These are phyloP conservation scores for Saccharomyces cerevisiae DNA, from an alignment of 805 yeast genomes.

Conservation along the genomic window DNA sequence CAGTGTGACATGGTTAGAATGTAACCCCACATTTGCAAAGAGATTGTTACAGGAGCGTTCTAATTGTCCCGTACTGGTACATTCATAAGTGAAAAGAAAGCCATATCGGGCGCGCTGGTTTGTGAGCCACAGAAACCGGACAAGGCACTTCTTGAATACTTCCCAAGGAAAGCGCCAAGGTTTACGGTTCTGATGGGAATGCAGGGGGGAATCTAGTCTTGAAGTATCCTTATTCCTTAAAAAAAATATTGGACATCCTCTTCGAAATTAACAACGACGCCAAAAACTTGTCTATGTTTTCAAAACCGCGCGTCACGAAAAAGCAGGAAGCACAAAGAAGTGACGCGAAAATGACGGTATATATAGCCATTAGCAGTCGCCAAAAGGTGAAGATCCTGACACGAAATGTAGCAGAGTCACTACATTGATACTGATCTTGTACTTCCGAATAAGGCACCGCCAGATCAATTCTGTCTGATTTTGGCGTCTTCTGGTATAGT, in stretches of 20 bases:
- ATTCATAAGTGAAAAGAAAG: neutral
- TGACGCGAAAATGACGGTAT: neutral
- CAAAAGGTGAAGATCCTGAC: neutral
- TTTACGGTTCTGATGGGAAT: no score
- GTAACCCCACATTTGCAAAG: neutral
- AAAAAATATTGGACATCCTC: neutral
- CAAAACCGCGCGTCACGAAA: neutral
- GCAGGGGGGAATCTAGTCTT: neutral
- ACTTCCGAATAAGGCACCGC: neutral
- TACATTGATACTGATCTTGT: neutral
- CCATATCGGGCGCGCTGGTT: neutral
- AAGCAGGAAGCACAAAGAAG: neutral
- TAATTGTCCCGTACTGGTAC: neutral
- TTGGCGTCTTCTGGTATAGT: neutral
- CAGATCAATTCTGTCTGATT: neutral
- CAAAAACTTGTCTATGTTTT: neutral
- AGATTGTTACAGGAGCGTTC: neutral
- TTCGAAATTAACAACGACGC: neutral
- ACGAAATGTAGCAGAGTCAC: neutral
- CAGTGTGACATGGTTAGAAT: neutral
- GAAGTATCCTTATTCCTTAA: neutral
- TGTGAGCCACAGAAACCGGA: neutral
- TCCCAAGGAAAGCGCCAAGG: neutral
- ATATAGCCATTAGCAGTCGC: neutral
- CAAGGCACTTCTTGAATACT: neutral